phyloP scores from a whole-genome alignment of 2,329 filamentous ascomycete genomes.

The Aspergillus sp. region DNA sequence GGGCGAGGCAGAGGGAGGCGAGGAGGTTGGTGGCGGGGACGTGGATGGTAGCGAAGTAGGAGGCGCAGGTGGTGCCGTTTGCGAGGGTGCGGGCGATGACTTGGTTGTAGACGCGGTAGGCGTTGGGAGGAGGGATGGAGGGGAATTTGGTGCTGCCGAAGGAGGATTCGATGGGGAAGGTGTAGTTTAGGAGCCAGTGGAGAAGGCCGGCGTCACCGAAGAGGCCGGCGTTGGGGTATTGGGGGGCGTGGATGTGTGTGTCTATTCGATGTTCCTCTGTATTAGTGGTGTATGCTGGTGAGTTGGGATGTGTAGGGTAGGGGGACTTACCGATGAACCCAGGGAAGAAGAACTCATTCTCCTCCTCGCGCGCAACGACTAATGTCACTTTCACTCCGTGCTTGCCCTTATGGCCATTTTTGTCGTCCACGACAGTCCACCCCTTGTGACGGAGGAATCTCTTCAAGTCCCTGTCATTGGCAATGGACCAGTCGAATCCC shows the following conservation, averaged over 20 bases:
- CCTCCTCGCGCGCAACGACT: conserved; percentile 42
- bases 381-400: conserved; percentile 35
- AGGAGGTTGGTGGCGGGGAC: conserved; percentile 88
- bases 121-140: conserved; percentile 27
- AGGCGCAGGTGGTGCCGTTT: conserved; percentile 87
- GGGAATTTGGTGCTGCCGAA: conserved; percentile 50
- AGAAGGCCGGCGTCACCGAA: conserved; percentile 92
- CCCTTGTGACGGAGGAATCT: conserved; percentile 34
- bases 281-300: not conserved
- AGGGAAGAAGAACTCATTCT: conserved; percentile 49
- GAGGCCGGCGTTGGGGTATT: conserved; percentile 91
- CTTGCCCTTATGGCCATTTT: conserved; percentile 5
- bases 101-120: conserved; percentile 66
- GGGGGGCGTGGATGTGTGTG: conserved; percentile 91
- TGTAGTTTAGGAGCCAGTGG: conserved; percentile 92
- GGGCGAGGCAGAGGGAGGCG: conserved; percentile 73
- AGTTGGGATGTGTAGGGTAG: not conserved
- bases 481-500: conserved; percentile 37
- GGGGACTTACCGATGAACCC: conserved; percentile 47
- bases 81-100: conserved; percentile 78
- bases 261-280: conserved; percentile 54
- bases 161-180: conserved; percentile 86
- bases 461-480: conserved; percentile 26
- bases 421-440: conserved; percentile 26
- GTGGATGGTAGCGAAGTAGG: conserved; percentile 92